Base-by-base conservation (phyloP, 169 alveolate species). In the Eimeria necatrix region DNA sequence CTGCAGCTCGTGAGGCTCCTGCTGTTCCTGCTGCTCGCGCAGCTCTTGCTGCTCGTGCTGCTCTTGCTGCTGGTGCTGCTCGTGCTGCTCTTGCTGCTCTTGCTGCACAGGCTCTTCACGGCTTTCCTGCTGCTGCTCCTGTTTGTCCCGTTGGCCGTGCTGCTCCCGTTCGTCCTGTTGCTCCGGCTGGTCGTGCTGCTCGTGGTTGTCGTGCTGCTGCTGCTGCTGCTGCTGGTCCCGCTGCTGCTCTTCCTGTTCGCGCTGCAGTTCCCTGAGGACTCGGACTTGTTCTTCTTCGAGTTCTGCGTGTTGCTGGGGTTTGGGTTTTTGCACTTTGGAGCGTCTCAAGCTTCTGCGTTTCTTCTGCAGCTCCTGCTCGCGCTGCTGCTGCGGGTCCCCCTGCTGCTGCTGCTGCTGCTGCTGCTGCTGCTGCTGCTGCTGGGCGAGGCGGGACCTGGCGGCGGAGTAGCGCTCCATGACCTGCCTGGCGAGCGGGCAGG, bases 401-500 rank as follows among this genome's bases (percentile, higher is more conserved):
- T 5, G 4, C 60, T 24, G 60, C 56, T 76, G 86, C 86, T 76
- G 56, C 32, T 71, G 86, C 60, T 76, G 76, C 60, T 48, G 56
- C 61, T 76, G 64, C 86, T 4, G 59, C 51, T 32, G 56, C 32
- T 46, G 56, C 16, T 8, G 61, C 22, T 76, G 61, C 22, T 48
- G 76, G 8, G 8, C 9, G 14, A 10, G 26, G 14, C 41, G 8
- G 76, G 32, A 10, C 64, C 86, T 32, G 3, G 56, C 56, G 4
- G 48, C 48, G 22, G 56, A 16, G 41, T 20, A 71, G 14, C 81
- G 9, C n/a, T 76, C 61, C 86, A 76, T 76, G 22, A 76, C 56
- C 41, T 48, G 86, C 46, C 16, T 76, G 22, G 86, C 86, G 14
- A 76, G 56, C 6, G 86, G 86, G 22, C 86, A 76, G 56, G 86